phyloP scores from a whole-genome alignment of 2,329 filamentous ascomycete species.

The Sporothrix brunneoviolacea region DNA sequence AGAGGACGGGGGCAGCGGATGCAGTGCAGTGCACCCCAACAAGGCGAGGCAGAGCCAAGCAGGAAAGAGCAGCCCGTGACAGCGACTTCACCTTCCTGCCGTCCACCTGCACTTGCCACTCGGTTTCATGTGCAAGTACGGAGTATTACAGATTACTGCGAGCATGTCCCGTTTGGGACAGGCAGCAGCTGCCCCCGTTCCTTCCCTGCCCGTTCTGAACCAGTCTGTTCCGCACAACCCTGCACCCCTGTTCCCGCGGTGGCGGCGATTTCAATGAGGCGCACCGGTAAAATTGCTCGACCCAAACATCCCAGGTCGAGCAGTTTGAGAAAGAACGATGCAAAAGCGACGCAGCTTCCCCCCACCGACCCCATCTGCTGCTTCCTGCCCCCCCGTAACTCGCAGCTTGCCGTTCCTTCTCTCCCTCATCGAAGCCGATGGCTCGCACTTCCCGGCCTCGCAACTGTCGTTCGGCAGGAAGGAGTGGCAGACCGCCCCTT shows the following conservation, averaged over 20 bases:
- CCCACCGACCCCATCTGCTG: slow-evolving; percentile 1
- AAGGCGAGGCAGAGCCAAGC: too few relatives aligned
- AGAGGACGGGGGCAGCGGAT: too few relatives aligned
- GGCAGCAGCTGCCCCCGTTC: not conserved
- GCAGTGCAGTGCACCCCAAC: too few relatives aligned
- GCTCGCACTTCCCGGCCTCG: too few relatives aligned
- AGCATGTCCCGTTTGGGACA: not conserved
- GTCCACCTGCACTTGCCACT: not conserved
- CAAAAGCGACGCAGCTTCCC: not conserved
- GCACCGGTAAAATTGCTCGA: not conserved
- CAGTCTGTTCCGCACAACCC: too few relatives aligned
- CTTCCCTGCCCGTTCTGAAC: too few relatives aligned
- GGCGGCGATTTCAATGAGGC: not conserved
- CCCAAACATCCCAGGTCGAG: not conserved
- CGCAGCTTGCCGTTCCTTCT: too few relatives aligned
- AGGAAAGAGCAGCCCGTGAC: not conserved
- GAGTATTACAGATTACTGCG: too few relatives aligned
- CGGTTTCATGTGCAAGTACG: not conserved
- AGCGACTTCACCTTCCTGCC: not conserved
- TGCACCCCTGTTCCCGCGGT: too few relatives aligned
- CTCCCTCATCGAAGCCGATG: too few relatives aligned
- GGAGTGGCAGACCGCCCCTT: too few relatives aligned
- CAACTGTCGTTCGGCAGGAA: too few relatives aligned
- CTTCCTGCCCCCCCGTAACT: not conserved
- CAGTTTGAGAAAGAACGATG: not conserved